Percentiles rank a stretch among this genome's conserved stretches.
Evolutionary conservation across 345 rosid species (phyloP).

Genomic region (Melastoma malabathricum): DNA sequence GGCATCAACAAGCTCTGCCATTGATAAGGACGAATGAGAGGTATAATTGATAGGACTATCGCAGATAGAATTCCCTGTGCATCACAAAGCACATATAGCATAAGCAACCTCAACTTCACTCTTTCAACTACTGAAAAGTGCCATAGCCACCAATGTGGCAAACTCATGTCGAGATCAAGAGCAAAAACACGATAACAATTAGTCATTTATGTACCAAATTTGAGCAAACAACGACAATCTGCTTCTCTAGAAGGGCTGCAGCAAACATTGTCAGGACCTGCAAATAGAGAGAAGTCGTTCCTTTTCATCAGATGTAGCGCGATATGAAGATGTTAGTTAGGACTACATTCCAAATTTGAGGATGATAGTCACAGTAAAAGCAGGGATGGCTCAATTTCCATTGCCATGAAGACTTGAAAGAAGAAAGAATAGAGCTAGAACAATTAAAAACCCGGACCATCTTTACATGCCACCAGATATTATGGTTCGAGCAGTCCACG

Average conservation of each 20-base stretch:
- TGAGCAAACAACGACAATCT: conserved; percentile 80
- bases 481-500: background rate
- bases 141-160: too few relatives aligned
- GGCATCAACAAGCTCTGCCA: conserved; percentile 99
- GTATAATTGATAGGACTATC: conserved; percentile 55
- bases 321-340: too few relatives aligned
- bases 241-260: conserved; percentile 81
- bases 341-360: too few relatives aligned
- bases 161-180: background rate
- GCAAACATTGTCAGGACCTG: conserved; percentile 77
- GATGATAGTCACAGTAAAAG: too few relatives aligned
- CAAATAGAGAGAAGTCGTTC: conserved; percentile 3
- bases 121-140: background rate
- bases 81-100: conserved; percentile 6
- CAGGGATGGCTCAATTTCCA: too few relatives aligned
- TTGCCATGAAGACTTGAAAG: too few relatives aligned
- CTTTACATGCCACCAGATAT: background rate
- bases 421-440: too few relatives aligned
- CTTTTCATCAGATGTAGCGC: too few relatives aligned
- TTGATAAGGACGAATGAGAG: conserved; percentile 77
- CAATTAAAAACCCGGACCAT: background rate
- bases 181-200: conserved; percentile 1
- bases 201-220: conserved; percentile 55
- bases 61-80: conserved; percentile 81
- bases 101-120: background rate